Percentiles rank a stretch among this genome's conserved stretches.
phyloP scores from a whole-genome alignment of 225 moss, liverwort and hornwort species.

The Takakia lepidozioides region DNA sequence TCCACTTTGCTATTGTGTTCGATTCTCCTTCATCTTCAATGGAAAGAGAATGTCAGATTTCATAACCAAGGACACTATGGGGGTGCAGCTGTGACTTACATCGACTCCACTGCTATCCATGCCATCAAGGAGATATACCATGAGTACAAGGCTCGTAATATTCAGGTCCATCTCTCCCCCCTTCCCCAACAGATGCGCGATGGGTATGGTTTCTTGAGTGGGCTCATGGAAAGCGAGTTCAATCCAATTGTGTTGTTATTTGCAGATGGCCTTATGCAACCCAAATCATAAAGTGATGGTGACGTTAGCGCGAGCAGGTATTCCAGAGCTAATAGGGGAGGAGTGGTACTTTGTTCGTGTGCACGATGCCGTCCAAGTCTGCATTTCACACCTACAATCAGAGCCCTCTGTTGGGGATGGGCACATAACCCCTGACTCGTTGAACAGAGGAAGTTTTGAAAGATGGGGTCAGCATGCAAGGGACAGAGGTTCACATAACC shows the following conservation, averaged over 20 bases:
- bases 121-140: conserved; percentile 77
- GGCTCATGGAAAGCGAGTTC: not conserved
- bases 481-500: not conserved
- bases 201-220: no score
- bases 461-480: conserved; percentile 22
- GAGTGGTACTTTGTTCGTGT: conserved; percentile 93
- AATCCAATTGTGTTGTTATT: no score
- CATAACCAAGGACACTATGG: no score
- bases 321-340: conserved; percentile 71
- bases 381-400: conserved; percentile 42
- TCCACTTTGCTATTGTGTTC: no score
- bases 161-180: conserved; percentile 47
- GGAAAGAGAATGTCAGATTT: no score
- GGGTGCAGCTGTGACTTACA: conserved; percentile 78
- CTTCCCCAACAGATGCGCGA: conserved; percentile 2
- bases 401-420: conserved; percentile 11
- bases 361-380: conserved; percentile 95
- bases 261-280: conserved; percentile 82
- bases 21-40: no score
- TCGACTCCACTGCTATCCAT: conserved; percentile 90
- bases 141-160: conserved; percentile 59
- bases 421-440: conserved; percentile 1
- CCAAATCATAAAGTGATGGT: conserved; percentile 72
- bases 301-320: conserved; percentile 67
- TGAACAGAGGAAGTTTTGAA: conserved; percentile 16